Conservation (phyloP, 108 stramenopile genomes). For the Seminavis robusta region DNA sequence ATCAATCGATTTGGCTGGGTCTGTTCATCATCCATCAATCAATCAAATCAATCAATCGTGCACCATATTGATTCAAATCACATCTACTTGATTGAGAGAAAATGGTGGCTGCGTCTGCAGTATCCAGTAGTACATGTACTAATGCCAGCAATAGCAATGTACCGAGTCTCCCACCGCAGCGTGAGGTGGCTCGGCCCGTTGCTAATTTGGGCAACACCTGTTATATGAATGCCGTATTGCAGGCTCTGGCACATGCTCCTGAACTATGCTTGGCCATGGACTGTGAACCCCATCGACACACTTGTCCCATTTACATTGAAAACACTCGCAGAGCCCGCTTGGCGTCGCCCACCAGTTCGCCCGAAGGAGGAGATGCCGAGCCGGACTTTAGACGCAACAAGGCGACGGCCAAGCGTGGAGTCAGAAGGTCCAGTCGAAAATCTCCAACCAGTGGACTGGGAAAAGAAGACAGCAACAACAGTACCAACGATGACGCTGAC, state of each 20-base stretch:
- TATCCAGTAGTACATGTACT: background rate
- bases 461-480: conserved; percentile 15
- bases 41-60: too few relatives aligned
- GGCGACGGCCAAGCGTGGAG: conserved; percentile 17
- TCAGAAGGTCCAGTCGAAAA: conserved; percentile 7
- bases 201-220: conserved; percentile 88
- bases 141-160: background rate
- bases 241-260: conserved; percentile 85
- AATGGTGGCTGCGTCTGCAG: background rate
- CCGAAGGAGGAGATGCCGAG: conserved; percentile 1
- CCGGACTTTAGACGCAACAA: too few relatives aligned
- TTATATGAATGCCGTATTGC: conserved; percentile 84
- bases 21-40: too few relatives aligned
- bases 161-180: conserved; percentile 17
- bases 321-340: conserved; percentile 20
- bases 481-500: conserved; percentile 11
- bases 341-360: conserved; percentile 23
- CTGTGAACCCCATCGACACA: conserved; percentile 57
- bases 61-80: too few relatives aligned
- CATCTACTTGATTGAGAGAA: too few relatives aligned
- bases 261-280: conserved; percentile 84
- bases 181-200: conserved; percentile 68
- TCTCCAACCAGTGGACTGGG: conserved; percentile 2
- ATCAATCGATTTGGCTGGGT: too few relatives aligned
- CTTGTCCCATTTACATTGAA: conserved; percentile 52